Percentiles rank a stretch among this genome's conserved stretches.
Evolutionary conservation across 805 yeast genomes (phyloP).

Genomic region (Komagataella ulmi): DNA sequence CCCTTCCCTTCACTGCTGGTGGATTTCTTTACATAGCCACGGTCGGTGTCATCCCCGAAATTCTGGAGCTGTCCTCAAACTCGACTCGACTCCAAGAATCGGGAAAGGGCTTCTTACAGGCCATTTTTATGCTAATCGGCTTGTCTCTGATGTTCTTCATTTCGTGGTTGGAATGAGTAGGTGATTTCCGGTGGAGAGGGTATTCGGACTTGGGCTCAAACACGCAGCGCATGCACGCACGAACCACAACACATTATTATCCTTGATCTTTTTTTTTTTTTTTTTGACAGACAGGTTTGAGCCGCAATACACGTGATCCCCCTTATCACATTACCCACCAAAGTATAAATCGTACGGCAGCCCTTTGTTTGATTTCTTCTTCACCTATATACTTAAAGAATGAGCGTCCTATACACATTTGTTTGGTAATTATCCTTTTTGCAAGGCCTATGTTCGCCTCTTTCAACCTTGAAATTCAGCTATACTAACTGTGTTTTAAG

Average conservation of each 20-base stretch:
- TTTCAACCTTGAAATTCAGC: not conserved
- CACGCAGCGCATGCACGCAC: not conserved
- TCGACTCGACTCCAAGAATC: constrained; percentile 16
- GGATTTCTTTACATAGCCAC: constrained; percentile 63
- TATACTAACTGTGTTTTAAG: not conserved
- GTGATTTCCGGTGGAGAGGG: not conserved
- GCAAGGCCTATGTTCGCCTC: not conserved
- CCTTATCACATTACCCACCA: not conserved
- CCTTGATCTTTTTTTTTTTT: no score
- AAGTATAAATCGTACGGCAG: not conserved
- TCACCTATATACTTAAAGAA: not conserved
- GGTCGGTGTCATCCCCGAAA: constrained; percentile 65
- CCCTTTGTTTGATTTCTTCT: not conserved
- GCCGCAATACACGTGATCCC: not conserved
- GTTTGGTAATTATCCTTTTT: constrained; percentile 6
- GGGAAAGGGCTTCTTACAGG: not conserved
- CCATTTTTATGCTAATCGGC: constrained; percentile 35
- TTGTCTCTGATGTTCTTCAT: constrained; percentile 41
- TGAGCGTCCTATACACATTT: constrained; percentile 6
- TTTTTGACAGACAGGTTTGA: not conserved
- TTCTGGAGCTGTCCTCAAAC: constrained; percentile 29
- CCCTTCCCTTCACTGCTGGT: constrained; percentile 67
- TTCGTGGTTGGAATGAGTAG: constrained; percentile 29
- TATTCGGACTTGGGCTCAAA: not conserved
- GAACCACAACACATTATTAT: not conserved